A percentile compares a stretch with the other conserved stretches of the same genome.
These are phyloP conservation scores for Kodamaea restingae DNA, from an alignment of 805 yeast genomes.

Conservation along the genomic window DNA sequence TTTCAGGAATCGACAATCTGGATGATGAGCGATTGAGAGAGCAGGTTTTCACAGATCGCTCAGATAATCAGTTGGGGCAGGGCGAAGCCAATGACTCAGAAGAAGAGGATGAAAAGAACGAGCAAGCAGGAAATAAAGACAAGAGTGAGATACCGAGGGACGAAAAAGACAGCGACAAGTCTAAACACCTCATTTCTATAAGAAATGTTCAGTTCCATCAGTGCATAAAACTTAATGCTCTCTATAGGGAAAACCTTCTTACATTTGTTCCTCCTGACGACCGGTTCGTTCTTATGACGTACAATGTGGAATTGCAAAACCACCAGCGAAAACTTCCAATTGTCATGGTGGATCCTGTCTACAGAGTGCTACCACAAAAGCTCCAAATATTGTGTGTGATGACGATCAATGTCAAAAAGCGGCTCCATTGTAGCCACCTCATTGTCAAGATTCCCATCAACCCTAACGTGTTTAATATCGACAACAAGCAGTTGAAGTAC, in stretches of 20 bases:
- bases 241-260: conserved; percentile 64
- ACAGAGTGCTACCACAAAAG: conserved; percentile 21
- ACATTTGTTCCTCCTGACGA: conserved; percentile 84
- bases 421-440: conserved; percentile 30
- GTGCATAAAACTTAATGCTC: conserved; percentile 71
- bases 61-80: conserved; percentile 11
- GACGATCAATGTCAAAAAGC: conserved; percentile 31
- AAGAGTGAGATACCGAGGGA: too few relatives aligned
- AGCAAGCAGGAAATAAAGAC: not conserved
- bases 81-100: conserved; percentile 8
- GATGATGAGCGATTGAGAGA: conserved; percentile 10
- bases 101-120: not conserved
- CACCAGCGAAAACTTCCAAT: conserved; percentile 39
- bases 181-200: conserved; percentile 24
- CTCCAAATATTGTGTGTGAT: conserved; percentile 35
- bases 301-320: conserved; percentile 40
- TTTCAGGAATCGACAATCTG: conserved; percentile 29
- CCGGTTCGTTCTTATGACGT: conserved; percentile 34
- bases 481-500: conserved; percentile 52
- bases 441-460: conserved; percentile 31
- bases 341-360: conserved; percentile 39
- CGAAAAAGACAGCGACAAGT: not conserved
- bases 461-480: conserved; percentile 30
- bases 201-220: conserved; percentile 44
- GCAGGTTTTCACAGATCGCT: conserved; percentile 11